These are phyloP conservation scores for Linanthus parryae DNA, from an alignment of 148 eudicot genomes.

Conservation along the genomic window DNA sequence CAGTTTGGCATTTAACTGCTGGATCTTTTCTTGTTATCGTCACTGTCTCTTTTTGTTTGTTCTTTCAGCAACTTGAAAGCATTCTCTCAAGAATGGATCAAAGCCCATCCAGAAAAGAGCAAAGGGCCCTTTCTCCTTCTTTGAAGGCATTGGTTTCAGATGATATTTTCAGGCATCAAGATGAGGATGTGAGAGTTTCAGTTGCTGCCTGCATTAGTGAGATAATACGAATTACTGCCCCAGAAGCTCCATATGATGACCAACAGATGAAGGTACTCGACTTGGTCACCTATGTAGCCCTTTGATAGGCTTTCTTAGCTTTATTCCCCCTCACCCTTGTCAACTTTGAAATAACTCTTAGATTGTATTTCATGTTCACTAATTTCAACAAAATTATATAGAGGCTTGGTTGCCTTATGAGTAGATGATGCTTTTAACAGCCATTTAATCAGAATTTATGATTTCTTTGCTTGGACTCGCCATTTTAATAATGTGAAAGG, in stretches of 20 bases:
- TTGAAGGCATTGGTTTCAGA: conserved; percentile 56
- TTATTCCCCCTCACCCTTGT: too few species aligned
- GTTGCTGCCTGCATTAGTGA: conserved; percentile 96
- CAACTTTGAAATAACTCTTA: too few species aligned
- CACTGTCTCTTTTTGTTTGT: conserved; percentile 8
- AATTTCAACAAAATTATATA: too few species aligned
- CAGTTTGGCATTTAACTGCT: not conserved
- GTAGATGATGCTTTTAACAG: not conserved
- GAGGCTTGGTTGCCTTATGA: too few species aligned
- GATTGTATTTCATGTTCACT: too few species aligned
- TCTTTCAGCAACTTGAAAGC: conserved; percentile 49
- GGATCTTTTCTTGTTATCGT: not conserved
- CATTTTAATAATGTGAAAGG: too few species aligned
- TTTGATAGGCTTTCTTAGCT: too few species aligned
- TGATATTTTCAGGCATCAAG: conserved; percentile 53
- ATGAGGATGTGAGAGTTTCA: conserved; percentile 71
- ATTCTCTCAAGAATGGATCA: conserved; percentile 69
- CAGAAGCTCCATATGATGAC: conserved; percentile 92
- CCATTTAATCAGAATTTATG: not conserved
- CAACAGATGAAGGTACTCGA: conserved; percentile 74
- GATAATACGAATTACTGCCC: conserved; percentile 96
- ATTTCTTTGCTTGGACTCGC: not conserved
- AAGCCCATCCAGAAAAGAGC: conserved; percentile 75
- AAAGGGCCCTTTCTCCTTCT: conserved; percentile 60
- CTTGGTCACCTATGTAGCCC: not conserved